These are phyloP conservation scores for Ilex asprella DNA, from an alignment of 257 asterid species.

Conservation along the genomic window DNA sequence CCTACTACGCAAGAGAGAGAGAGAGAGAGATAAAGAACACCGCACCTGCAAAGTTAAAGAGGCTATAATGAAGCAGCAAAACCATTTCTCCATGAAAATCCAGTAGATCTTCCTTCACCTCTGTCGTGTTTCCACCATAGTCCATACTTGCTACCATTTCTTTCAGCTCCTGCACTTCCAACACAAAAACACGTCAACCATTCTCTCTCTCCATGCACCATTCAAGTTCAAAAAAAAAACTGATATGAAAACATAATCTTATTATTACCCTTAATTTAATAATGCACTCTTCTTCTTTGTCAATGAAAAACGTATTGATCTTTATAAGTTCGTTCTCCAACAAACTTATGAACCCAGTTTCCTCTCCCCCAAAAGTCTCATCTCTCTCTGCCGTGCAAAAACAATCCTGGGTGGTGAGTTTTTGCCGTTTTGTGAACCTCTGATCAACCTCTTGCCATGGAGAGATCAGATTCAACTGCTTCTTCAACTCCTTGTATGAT, in stretches of 20 bases:
- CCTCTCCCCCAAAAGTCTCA: neutral
- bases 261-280: neutral
- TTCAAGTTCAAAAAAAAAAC: neutral
- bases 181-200: neutral
- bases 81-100: slow-evolving; percentile 3
- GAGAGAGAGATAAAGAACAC: neutral
- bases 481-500: slow-evolving; percentile 1
- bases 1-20: neutral
- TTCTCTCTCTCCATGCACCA: neutral
- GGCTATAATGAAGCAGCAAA: neutral
- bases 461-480: neutral
- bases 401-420: too few relatives aligned
- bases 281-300: neutral
- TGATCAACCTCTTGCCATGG: neutral
- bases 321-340: neutral
- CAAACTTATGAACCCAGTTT: neutral
- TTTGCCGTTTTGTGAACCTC: too few relatives aligned
- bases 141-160: neutral
- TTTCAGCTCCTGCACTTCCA: slow-evolving; percentile 1
- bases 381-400: too few relatives aligned
- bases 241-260: neutral
- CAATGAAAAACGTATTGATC: neutral
- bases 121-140: neutral
- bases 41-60: neutral
- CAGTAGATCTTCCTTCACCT: neutral